These are phyloP conservation scores for Telopea speciosissima DNA, from an alignment of 177 flowering plant species.

Conservation along the genomic window DNA sequence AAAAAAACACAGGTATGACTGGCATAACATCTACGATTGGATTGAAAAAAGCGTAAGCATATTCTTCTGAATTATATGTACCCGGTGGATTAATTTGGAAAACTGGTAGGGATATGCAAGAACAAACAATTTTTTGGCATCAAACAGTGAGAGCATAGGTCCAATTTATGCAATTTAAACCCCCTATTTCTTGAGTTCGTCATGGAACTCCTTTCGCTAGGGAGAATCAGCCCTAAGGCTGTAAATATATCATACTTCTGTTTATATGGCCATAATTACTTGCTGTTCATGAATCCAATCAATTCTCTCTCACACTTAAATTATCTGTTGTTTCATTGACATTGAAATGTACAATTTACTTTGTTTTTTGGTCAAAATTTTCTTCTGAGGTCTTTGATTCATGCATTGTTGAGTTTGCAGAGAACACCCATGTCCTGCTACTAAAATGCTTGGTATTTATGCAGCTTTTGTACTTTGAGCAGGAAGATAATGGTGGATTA, in stretches of 20 bases:
- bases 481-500: constrained; percentile 73
- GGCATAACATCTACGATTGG: too few species aligned
- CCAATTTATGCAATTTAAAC: background rate
- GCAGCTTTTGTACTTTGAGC: constrained; percentile 94
- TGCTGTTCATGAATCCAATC: background rate
- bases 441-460: constrained; percentile 17
- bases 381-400: background rate
- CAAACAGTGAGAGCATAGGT: background rate
- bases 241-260: too few species aligned
- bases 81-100: too few species aligned
- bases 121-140: too few species aligned
- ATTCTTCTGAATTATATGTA: too few species aligned
- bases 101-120: too few species aligned
- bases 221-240: background rate
- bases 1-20: too few species aligned
- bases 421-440: background rate
- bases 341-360: background rate
- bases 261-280: background rate
- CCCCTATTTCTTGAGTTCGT: background rate
- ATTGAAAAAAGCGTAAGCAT: too few species aligned
- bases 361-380: background rate
- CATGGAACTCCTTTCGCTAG: background rate
- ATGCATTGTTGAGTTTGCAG: background rate
- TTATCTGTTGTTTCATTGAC: too few species aligned
- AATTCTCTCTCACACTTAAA: background rate